Percentiles rank a stretch among this genome's conserved stretches.
These are phyloP conservation scores for Aegilops longissima DNA, from an alignment of 176 grass and related monocot species.

Conservation along the genomic window DNA sequence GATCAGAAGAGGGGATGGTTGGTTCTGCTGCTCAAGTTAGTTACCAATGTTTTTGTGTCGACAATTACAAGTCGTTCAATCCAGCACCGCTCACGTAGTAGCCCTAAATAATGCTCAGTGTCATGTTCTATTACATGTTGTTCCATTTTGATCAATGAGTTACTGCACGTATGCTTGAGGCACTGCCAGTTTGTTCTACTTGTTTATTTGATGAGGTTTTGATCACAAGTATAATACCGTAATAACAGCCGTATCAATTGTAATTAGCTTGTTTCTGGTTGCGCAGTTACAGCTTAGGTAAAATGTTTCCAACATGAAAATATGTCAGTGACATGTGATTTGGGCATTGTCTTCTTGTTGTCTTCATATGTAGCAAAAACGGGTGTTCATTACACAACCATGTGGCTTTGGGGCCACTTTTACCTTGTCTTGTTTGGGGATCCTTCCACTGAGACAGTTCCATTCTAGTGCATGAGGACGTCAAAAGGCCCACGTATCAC, in stretches of 20 bases:
- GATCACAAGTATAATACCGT: not conserved
- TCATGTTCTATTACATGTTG: not conserved
- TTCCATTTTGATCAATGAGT: not conserved
- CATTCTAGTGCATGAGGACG: not conserved
- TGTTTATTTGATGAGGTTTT: not conserved
- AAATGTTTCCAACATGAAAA: not conserved
- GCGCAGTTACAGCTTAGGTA: conserved; percentile 5
- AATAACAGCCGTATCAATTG: not conserved
- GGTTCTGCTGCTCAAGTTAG: not conserved
- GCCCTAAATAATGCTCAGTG: not conserved
- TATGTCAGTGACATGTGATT: not conserved
- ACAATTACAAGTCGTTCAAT: not conserved
- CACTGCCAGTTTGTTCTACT: not conserved
- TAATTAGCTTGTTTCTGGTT: not conserved
- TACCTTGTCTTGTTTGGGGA: conserved; percentile 21
- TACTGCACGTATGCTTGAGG: not conserved
- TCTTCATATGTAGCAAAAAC: not conserved
- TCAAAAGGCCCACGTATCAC: conserved; percentile 20
- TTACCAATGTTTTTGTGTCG: not conserved
- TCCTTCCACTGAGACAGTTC: conserved; percentile 5
- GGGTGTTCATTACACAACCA: conserved; percentile 41
- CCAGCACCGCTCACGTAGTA: not conserved
- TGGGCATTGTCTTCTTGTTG: conserved; percentile 31
- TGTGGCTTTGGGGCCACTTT: conserved; percentile 35
- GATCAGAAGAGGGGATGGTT: not conserved